Evolutionary conservation across 352 stramenopile species (phyloP).

Genomic region (Phytophthora sp.): DNA sequence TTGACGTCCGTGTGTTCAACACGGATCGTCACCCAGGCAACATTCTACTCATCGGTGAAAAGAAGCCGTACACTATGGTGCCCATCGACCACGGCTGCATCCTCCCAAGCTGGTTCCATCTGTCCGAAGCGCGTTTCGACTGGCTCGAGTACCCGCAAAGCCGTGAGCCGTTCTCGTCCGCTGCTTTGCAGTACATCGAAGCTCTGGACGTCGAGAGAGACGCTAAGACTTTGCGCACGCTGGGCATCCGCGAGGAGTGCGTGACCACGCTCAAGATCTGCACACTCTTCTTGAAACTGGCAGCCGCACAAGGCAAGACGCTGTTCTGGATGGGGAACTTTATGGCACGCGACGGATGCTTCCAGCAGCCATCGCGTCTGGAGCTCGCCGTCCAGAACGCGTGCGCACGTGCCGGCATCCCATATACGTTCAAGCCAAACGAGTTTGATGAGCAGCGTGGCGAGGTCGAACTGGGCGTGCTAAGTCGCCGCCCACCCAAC

Average conservation of each 20-base stretch:
- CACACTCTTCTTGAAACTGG: constrained; percentile 71
- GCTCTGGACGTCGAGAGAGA: constrained; percentile 58
- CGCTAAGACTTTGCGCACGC: constrained; percentile 49
- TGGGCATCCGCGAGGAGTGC: constrained; percentile 79
- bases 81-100: constrained; percentile 83
- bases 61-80: constrained; percentile 79
- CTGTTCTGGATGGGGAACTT: constrained; percentile 77
- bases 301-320: constrained; percentile 49
- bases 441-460: constrained; percentile 69
- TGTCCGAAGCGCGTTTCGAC: constrained; percentile 83
- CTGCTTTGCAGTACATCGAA: constrained; percentile 59
- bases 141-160: constrained; percentile 82
- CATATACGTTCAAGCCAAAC: constrained; percentile 62
- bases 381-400: constrained; percentile 57
- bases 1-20: constrained; percentile 89
- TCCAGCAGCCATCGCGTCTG: constrained; percentile 65
- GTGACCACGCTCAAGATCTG: constrained; percentile 78
- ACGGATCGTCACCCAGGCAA: constrained; percentile 87
- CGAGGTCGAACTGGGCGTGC: constrained; percentile 52
- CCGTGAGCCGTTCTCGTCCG: constrained; percentile 58
- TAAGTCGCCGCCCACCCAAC: constrained; percentile 71
- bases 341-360: constrained; percentile 72
- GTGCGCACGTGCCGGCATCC: constrained; percentile 49
- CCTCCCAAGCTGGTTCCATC: constrained; percentile 78
- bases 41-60: constrained; percentile 79